These are phyloP conservation scores for Pisolithus albus DNA, from an alignment of 768 basidiomycete species.

Conservation along the genomic window DNA sequence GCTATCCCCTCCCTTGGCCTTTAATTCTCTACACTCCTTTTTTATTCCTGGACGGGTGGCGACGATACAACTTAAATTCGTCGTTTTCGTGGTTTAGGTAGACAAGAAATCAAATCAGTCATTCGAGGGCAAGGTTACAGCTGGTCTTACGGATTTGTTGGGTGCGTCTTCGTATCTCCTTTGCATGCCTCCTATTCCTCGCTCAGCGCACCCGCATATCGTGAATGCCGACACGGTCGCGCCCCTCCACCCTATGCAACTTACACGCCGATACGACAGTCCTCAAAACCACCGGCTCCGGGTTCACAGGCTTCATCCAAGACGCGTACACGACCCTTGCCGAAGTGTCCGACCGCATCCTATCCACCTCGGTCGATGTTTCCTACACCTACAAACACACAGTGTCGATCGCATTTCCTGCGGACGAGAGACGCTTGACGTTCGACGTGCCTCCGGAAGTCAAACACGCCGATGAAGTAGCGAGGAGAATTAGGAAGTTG, in stretches of 20 bases:
- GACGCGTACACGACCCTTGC: conserved; percentile 87
- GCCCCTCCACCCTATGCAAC: no score
- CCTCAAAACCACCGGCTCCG: conserved; percentile 83
- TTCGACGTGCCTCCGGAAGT: conserved; percentile 37
- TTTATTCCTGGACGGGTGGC: no score
- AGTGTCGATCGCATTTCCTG: conserved; percentile 39
- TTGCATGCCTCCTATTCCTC: background rate
- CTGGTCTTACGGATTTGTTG: conserved; percentile 74
- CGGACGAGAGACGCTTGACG: conserved; percentile 46
- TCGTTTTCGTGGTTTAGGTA: conserved; percentile 33
- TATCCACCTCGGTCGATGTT: conserved; percentile 83
- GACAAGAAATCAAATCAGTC: conserved; percentile 58
- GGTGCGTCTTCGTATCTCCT: conserved; percentile 39
- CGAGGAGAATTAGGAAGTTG: conserved; percentile 43
- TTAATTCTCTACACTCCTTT: no score
- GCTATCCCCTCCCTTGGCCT: background rate
- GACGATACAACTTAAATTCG: background rate
- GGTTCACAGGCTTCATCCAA: conserved; percentile 71
- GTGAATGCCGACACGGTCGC: no score
- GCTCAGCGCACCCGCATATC: background rate
- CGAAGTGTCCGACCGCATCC: conserved; percentile 82
- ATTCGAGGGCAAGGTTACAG: conserved; percentile 52
- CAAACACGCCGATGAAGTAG: conserved; percentile 48
- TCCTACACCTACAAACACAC: conserved; percentile 52
- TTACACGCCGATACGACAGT: conserved; percentile 39